Conservation (phyloP, 805 yeast genomes). For the Torulaspora microellipsoides region DNA sequence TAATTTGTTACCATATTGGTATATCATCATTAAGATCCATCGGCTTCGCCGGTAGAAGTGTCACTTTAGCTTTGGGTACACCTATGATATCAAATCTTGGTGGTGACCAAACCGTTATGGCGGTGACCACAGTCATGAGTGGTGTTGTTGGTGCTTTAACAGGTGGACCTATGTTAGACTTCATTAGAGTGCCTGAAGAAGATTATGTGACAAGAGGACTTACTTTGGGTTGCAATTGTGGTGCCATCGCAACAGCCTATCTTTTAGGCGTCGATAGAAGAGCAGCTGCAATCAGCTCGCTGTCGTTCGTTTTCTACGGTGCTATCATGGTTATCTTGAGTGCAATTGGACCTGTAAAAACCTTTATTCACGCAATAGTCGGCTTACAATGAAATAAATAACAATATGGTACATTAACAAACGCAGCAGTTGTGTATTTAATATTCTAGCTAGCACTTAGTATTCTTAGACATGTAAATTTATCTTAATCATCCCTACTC, state of each 20-base stretch:
- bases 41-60: conserved; percentile 76
- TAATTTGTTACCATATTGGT: conserved; percentile 60
- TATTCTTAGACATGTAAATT: too few species aligned
- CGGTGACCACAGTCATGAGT: conserved; percentile 70
- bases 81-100: conserved; percentile 64
- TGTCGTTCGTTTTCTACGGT: conserved; percentile 69
- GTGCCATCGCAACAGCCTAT: conserved; percentile 81
- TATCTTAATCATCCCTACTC: too few species aligned
- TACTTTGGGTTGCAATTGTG: conserved; percentile 71
- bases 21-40: conserved; percentile 56
- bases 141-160: conserved; percentile 72
- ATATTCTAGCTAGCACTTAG: too few species aligned
- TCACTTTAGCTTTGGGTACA: conserved; percentile 73
- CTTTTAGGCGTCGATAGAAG: conserved; percentile 64
- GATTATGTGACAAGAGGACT: conserved; percentile 76
- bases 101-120: conserved; percentile 69
- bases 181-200: conserved; percentile 48
- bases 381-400: conserved; percentile 29
- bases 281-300: conserved; percentile 73
- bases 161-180: conserved; percentile 46
- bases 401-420: too few species aligned
- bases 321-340: conserved; percentile 66
- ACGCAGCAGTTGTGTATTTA: too few species aligned
- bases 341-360: conserved; percentile 53
- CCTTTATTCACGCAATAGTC: conserved; percentile 44